Evolutionary conservation across 768 basidiomycete genomes (phyloP).

Genomic region (Suillus americanus): DNA sequence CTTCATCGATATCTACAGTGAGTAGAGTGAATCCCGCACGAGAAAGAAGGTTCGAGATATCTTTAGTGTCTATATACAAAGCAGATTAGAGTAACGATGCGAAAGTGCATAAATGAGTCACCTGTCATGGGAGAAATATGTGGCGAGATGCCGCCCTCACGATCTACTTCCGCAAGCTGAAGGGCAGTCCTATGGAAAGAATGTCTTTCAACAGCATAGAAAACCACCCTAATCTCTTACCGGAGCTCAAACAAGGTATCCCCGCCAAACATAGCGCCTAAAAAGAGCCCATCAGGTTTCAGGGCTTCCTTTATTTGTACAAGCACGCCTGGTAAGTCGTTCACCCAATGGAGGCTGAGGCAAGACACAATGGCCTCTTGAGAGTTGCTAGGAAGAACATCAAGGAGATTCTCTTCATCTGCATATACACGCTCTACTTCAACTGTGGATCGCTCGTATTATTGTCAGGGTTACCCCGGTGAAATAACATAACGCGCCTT

Average conservation of each 20-base stretch:
- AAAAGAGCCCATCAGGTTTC: slow-evolving; percentile 89
- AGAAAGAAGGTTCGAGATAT: slow-evolving; percentile 88
- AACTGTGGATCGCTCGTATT: slow-evolving; percentile 45
- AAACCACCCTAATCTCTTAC: slow-evolving; percentile 33
- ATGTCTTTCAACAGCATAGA: not conserved
- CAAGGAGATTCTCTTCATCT: slow-evolving; percentile 82
- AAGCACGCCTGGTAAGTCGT: slow-evolving; percentile 89
- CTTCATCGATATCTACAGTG: slow-evolving; percentile 94
- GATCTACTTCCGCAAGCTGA: slow-evolving; percentile 90
- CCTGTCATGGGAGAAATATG: slow-evolving; percentile 98
- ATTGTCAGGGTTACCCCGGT: slow-evolving; percentile 1
- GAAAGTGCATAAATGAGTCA: slow-evolving; percentile 27
- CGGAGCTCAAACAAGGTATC: slow-evolving; percentile 94
- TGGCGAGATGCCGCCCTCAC: slow-evolving; percentile 96
- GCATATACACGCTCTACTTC: slow-evolving; percentile 72
- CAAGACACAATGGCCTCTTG: slow-evolving; percentile 93
- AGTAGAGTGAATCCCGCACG: slow-evolving; percentile 92
- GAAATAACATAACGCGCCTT: slow-evolving; percentile 49
- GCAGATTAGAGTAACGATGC: not conserved
- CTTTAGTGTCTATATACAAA: slow-evolving; percentile 69
- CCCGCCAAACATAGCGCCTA: slow-evolving; percentile 93
- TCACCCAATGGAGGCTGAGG: slow-evolving; percentile 93
- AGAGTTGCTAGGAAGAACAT: slow-evolving; percentile 63
- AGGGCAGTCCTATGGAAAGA: slow-evolving; percentile 67
- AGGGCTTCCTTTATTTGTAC: slow-evolving; percentile 85